Percentiles rank a stretch among this genome's conserved stretches.
Conservation (phyloP, 441 rosid species). For the Erysimum cheiri region DNA sequence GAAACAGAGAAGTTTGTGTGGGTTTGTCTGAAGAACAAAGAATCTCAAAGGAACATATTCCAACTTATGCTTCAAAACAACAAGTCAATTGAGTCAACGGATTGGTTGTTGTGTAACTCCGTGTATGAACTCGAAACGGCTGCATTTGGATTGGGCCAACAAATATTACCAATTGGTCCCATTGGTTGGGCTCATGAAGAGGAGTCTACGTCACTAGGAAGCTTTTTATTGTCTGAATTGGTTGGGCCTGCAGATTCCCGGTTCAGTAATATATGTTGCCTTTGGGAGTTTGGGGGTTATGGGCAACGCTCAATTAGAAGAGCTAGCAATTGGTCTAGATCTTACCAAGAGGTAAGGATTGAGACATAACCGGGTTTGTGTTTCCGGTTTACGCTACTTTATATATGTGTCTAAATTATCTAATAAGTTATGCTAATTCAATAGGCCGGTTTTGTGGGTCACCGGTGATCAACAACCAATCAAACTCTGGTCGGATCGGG, state of each 20-base stretch:
- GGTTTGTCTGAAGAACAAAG: constrained; percentile 49
- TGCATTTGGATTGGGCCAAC: constrained; percentile 43
- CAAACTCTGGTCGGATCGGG: constrained; percentile 26
- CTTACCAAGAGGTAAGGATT: constrained; percentile 26
- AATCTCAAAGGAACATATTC: constrained; percentile 50
- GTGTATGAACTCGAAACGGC: constrained; percentile 55
- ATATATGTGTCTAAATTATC: neutral
- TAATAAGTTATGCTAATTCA: constrained; percentile 17
- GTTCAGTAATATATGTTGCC: constrained; percentile 68
- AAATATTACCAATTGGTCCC: constrained; percentile 55
- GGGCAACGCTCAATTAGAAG: constrained; percentile 50
- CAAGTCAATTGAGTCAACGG: constrained; percentile 43
- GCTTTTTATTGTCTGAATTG: constrained; percentile 64
- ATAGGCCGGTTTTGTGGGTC: constrained; percentile 45
- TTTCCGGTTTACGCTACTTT: neutral
- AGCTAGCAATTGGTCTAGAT: constrained; percentile 62
- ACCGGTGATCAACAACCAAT: constrained; percentile 21
- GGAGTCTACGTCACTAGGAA: constrained; percentile 38
- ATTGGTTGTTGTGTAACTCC: constrained; percentile 63
- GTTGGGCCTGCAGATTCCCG: constrained; percentile 56
- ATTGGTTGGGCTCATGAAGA: constrained; percentile 41
- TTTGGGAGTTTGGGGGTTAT: constrained; percentile 62
- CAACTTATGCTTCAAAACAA: constrained; percentile 45
- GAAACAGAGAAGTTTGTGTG: constrained; percentile 53
- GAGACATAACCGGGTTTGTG: neutral